phyloP scores from a whole-genome alignment of 495 filamentous ascomycete species.

The Pseudevernia furfuracea region DNA sequence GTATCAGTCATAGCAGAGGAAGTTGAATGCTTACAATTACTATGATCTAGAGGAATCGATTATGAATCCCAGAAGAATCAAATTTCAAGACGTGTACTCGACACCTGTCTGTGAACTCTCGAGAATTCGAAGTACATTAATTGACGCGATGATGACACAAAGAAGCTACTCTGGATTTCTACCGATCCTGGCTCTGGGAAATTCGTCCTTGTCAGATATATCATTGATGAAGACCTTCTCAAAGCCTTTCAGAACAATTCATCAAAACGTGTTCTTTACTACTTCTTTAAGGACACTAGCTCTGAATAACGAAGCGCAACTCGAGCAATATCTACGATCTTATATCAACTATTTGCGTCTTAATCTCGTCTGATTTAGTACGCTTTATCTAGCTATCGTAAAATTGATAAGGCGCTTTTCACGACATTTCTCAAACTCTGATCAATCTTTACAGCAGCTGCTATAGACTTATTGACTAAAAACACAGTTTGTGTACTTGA shows the following conservation, averaged over 20 bases:
- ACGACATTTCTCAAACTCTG: conserved; percentile 10
- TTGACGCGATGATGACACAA: conserved; percentile 25
- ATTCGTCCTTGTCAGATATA: conserved; percentile 36
- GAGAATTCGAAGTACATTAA: conserved; percentile 29
- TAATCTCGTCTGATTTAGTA: conserved; percentile 28
- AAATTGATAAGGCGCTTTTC: conserved; percentile 24
- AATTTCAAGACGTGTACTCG: conserved; percentile 16
- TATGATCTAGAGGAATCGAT: conserved; percentile 8
- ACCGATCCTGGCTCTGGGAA: conserved; percentile 42
- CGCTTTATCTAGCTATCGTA: conserved; percentile 28
- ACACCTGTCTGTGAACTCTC: conserved; percentile 24
- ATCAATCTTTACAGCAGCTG: conserved; percentile 17
- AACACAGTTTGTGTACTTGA: conserved; percentile 40
- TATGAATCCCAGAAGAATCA: conserved; percentile 23
- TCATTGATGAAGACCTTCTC: conserved; percentile 23
- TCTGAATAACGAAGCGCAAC: conserved; percentile 30
- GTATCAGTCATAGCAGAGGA: conserved; percentile 2
- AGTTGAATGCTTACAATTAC: background rate
- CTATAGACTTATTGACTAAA: conserved; percentile 19
- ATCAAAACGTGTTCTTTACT: conserved; percentile 31
- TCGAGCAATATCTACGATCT: conserved; percentile 34
- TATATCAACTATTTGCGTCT: conserved; percentile 37
- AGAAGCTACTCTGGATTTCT: conserved; percentile 37
- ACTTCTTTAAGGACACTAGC: conserved; percentile 41
- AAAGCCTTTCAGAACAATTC: background rate